Conservation (phyloP, 768 basidiomycete genomes). For the Pisolithus marmoratus region DNA sequence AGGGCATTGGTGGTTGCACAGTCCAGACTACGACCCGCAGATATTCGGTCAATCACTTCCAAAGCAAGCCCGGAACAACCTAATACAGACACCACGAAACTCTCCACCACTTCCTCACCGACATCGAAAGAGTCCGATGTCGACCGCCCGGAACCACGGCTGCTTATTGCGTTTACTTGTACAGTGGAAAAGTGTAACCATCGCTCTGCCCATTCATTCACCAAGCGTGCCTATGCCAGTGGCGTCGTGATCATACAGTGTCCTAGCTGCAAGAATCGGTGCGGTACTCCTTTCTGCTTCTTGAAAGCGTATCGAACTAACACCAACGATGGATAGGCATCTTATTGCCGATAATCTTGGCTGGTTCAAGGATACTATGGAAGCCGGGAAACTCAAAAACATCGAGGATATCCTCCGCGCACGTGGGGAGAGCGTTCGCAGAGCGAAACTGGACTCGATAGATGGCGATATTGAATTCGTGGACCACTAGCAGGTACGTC, state of each 20-base stretch:
- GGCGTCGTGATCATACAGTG: constrained; percentile 92
- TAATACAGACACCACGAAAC: constrained; percentile 11
- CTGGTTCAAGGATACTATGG: constrained; percentile 84
- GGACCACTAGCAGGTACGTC: constrained; percentile 12
- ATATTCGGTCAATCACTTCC: constrained; percentile 17
- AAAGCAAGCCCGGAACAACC: not conserved
- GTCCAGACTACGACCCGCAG: constrained; percentile 29
- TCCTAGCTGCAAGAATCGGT: constrained; percentile 87
- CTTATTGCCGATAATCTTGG: constrained; percentile 87
- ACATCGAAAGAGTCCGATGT: constrained; percentile 19
- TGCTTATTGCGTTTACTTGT: constrained; percentile 84
- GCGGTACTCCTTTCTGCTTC: constrained; percentile 15
- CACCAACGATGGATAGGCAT: constrained; percentile 51
- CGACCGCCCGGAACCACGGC: constrained; percentile 48
- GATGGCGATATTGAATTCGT: constrained; percentile 53
- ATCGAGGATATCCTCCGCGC: constrained; percentile 77
- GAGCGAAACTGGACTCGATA: constrained; percentile 39
- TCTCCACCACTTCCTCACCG: constrained; percentile 7
- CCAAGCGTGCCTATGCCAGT: constrained; percentile 74
- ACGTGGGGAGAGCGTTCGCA: constrained; percentile 70
- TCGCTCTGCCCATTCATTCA: constrained; percentile 86
- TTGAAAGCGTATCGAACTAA: not conserved
- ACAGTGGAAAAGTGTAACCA: constrained; percentile 66
- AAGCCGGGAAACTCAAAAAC: constrained; percentile 66
- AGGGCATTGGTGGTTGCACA: constrained; percentile 30